These are phyloP conservation scores for Pseudevernia furfuracea DNA, from an alignment of 495 filamentous ascomycete species.

Conservation along the genomic window DNA sequence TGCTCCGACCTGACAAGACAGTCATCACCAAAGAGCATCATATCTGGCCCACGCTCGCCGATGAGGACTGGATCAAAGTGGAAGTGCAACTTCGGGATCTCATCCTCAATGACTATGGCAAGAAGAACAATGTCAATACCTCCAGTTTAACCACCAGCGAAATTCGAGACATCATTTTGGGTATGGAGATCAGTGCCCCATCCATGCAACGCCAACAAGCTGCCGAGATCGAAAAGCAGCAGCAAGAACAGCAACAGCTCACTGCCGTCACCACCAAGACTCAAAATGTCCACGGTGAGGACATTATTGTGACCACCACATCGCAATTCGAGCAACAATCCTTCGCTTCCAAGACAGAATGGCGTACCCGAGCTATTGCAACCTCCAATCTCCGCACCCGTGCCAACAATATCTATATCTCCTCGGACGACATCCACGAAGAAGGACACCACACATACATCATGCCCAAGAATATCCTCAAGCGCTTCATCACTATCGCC, in stretches of 20 bases:
- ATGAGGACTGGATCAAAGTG: conserved; percentile 99
- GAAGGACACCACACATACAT: conserved; percentile 72
- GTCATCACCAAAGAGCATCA: conserved; percentile 99
- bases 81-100: conserved; percentile 93
- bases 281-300: conserved; percentile 94
- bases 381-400: conserved; percentile 92
- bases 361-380: conserved; percentile 93
- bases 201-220: conserved; percentile 98
- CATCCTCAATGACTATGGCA: conserved; percentile 96
- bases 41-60: conserved; percentile 91
- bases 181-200: conserved; percentile 98
- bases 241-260: conserved; percentile 90
- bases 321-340: conserved; percentile 95
- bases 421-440: conserved; percentile 79
- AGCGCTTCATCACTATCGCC: conserved; percentile 96
- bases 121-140: conserved; percentile 99
- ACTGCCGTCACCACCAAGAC: conserved; percentile 98
- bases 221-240: conserved; percentile 98
- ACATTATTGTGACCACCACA: conserved; percentile 96
- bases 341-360: conserved; percentile 98
- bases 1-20: conserved; percentile 94
- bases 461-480: conserved; percentile 98
- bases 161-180: conserved; percentile 96
- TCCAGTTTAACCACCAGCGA: conserved; percentile 93
- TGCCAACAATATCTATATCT: conserved; percentile 98